Evolutionary conservation across 345 rosid genomes (phyloP).

Genomic region (sweet orange (Citrus sinensis)): DVS_A1.0 CM039164.1:18241001-18241500

Average conservation of each 20-base stretch:
- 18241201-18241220: constrained; percentile 46
- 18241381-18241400: constrained; percentile 86
- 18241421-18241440: no score
- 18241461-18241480: no score
- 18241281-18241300: constrained; percentile 79
- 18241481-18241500: no score
- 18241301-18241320: constrained; percentile 76
- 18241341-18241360: constrained; percentile 70
- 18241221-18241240: constrained; percentile 92
- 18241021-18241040: constrained; percentile 18
- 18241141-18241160: constrained; percentile 17
- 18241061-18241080: not conserved
- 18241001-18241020: constrained; percentile 3
- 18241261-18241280: constrained; percentile 69
- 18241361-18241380: constrained; percentile 83
- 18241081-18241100: not conserved
- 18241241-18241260: constrained; percentile 38
- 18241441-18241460: no score
- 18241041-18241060: constrained; percentile 8
- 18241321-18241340: constrained; percentile 64
- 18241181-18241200: constrained; percentile 25
- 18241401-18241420: constrained; percentile 40
- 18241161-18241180: constrained; percentile 22
- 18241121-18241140: not conserved
- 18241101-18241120: not conserved